Percentiles rank a stretch among this genome's conserved stretches.
Evolutionary conservation across 2,329 filamentous ascomycete species (phyloP).

Genomic region (Aspergillus novofumigatus): DNA sequence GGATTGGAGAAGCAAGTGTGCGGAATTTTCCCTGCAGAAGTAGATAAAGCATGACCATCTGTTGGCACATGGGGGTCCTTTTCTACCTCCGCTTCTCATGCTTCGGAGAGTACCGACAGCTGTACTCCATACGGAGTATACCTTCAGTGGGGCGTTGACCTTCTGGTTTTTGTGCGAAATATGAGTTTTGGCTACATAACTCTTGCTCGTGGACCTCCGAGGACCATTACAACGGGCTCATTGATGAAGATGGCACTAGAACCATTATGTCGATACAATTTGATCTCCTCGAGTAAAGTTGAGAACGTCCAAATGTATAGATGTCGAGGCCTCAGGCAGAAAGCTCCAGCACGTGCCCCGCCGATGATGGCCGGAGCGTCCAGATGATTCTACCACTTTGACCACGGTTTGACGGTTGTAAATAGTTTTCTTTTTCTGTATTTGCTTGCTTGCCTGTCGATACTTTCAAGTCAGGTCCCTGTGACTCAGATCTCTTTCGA

Average conservation of each 20-base stretch:
- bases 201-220: not conserved
- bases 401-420: not conserved
- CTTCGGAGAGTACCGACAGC: conserved; percentile 36
- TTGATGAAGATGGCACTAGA: not conserved
- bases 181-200: not conserved
- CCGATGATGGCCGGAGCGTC: not conserved
- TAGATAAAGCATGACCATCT: no score
- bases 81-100: conserved; percentile 19
- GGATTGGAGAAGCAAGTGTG: not conserved
- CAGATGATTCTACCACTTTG: not conserved
- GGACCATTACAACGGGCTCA: not conserved
- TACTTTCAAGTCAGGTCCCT: not conserved
- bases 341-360: conserved; percentile 16
- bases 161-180: not conserved
- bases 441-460: not conserved
- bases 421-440: not conserved
- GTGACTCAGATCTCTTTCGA: not conserved
- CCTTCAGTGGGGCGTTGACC: conserved; percentile 13
- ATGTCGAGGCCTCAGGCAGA: conserved; percentile 19
- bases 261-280: not conserved
- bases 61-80: conserved; percentile 5
- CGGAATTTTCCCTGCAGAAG: not conserved
- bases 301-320: not conserved
- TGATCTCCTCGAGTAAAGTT: not conserved
- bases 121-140: conserved; percentile 18